Percentiles rank a stretch among this genome's conserved stretches.
phyloP scores from a whole-genome alignment of 331 rosid species.

The Pyrus hybrid region DNA sequence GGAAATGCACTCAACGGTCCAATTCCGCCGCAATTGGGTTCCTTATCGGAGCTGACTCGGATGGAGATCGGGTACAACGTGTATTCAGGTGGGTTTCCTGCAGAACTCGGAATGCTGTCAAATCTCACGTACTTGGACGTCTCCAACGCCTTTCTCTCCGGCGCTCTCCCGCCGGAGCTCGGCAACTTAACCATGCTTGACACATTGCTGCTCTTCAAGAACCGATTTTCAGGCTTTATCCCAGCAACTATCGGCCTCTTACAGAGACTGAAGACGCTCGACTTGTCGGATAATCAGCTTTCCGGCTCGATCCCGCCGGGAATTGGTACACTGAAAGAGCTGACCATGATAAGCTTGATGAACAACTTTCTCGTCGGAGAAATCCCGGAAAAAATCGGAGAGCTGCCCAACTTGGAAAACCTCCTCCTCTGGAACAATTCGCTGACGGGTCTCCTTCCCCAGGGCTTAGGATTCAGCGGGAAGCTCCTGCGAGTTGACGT shows the following conservation, averaged over 20 bases:
- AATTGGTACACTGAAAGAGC: constrained; percentile 26
- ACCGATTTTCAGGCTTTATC: constrained; percentile 46
- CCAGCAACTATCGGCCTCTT: constrained; percentile 52
- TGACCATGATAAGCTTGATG: constrained; percentile 44
- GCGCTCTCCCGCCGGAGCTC: constrained; percentile 40
- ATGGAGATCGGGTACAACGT: constrained; percentile 82
- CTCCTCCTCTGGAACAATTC: constrained; percentile 70
- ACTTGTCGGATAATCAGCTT: constrained; percentile 67
- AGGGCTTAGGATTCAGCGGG: constrained; percentile 49
- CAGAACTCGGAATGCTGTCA: constrained; percentile 31
- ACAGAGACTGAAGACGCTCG: constrained; percentile 41
- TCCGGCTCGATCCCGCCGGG: constrained; percentile 56
- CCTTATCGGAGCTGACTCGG: constrained; percentile 41
- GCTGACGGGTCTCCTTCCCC: constrained; percentile 59
- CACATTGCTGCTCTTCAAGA: constrained; percentile 51
- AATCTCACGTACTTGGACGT: constrained; percentile 66
- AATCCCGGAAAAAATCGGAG: constrained; percentile 57
- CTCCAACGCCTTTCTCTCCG: constrained; percentile 49
- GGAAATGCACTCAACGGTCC: constrained; percentile 65
- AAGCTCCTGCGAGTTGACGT: constrained; percentile 47
- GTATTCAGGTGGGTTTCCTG: constrained; percentile 55
- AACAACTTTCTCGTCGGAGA: constrained; percentile 52
- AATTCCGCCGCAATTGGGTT: constrained; percentile 48
- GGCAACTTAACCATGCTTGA: constrained; percentile 66
- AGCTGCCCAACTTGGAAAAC: constrained; percentile 46